These are phyloP conservation scores for Aspergillus sp. DNA, from an alignment of 2,329 filamentous ascomycete genomes.

Conservation along the genomic window DNA sequence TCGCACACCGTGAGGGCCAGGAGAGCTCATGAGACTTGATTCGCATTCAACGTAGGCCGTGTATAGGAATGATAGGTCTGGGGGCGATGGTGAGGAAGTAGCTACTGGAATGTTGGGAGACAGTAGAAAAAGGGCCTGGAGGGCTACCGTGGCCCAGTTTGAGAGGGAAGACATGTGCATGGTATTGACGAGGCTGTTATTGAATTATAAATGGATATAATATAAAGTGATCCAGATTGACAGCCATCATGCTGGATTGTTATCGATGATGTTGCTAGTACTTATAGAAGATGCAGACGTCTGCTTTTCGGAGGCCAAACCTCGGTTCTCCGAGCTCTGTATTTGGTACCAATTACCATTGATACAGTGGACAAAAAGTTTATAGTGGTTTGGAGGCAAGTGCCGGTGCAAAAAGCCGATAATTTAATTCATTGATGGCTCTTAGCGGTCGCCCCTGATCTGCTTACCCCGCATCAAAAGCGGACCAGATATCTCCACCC, in stretches of 20 bases:
- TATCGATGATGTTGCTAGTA: neutral
- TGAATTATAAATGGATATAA: no score
- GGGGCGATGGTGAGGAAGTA: slow-evolving; percentile 10
- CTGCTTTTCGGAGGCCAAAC: neutral
- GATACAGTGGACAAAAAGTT: neutral
- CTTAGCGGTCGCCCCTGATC: neutral
- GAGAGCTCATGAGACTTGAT: slow-evolving; percentile 19
- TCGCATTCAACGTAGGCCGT: slow-evolving; percentile 28
- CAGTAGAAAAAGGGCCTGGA: neutral
- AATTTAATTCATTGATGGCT: no score
- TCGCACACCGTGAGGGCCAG: slow-evolving; percentile 24
- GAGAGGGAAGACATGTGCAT: neutral
- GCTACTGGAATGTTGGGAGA: neutral
- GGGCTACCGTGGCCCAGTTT: neutral
- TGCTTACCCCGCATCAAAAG: neutral
- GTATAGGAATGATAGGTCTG: slow-evolving; percentile 27
- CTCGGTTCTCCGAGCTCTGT: neutral
- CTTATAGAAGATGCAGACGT: neutral
- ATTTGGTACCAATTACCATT: neutral
- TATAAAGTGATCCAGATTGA: no score
- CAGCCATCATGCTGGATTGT: neutral
- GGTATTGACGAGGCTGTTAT: neutral
- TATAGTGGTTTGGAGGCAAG: neutral
- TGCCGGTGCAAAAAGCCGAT: neutral
- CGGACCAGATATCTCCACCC: neutral